phyloP scores from a whole-genome alignment of 306 rosid genomes.

The Cicer cuneatum region DNA sequence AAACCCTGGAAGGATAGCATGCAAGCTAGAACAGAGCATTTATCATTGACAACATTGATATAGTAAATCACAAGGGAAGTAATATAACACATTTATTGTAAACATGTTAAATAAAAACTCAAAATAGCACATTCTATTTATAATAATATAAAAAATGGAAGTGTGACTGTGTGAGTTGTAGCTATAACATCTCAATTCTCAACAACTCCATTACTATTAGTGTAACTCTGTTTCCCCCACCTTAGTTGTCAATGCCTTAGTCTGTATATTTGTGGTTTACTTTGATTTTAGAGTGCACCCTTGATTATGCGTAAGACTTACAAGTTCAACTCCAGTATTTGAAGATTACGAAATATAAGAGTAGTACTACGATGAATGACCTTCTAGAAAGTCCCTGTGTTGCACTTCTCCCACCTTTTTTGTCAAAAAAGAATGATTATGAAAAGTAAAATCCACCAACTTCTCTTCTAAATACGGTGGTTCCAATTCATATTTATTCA shows the following conservation, averaged over 20 bases:
- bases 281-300: background rate
- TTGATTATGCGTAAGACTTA: background rate
- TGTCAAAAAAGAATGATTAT: too few species aligned
- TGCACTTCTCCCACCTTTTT: too few species aligned
- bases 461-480: background rate
- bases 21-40: constrained; percentile 58
- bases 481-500: background rate
- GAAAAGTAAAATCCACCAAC: background rate
- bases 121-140: background rate
- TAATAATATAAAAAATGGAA: background rate
- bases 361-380: too few species aligned
- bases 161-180: constrained; percentile 13
- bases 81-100: constrained; percentile 13
- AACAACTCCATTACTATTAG: background rate
- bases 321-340: background rate
- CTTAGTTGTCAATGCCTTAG: background rate
- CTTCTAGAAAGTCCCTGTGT: too few species aligned
- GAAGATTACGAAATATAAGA: background rate
- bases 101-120: constrained; percentile 7
- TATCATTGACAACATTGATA: constrained; percentile 32
- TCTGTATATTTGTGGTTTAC: background rate
- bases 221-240: background rate
- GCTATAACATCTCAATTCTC: background rate
- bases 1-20: constrained; percentile 63
- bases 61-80: background rate